Base-by-base conservation (phyloP, 805 yeast genomes). In the Metschnikowia amazonensis region DNA sequence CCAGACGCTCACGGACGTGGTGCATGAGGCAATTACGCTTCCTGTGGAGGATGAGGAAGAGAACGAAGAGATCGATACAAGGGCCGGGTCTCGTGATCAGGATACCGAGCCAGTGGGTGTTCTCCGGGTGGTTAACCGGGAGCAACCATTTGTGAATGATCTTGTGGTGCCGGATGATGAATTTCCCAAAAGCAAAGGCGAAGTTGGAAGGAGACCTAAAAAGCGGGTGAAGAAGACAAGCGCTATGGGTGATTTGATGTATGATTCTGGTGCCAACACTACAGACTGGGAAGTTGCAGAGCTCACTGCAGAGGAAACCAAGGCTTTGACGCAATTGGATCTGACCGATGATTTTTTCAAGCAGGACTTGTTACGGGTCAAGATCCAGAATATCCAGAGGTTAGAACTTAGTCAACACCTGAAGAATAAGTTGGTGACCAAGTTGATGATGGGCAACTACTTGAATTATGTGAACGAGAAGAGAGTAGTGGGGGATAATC, bases 361-460 rank as follows among this genome's bases (percentile, higher is more conserved):
- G 37, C 68, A 72, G 47, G 67, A 63, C 38, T 45, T 68, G 17
- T 60, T 81, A 46, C 67, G 86, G 53, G 56, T 58, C 24, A 68
- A 77, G 56, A 80, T 81, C 36, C 79, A 72, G 53, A 61, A 62
- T 42, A 78, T 79, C 44, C 70, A 77, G 41, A 56, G 59, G 3
- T 58, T 72, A 43, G 58, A 60, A 32, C 51, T 79, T 31, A 57
- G 63, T 24, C 77, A 79, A 43, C 48, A 59, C 29, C 69, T 70
- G 62, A 72, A 77, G 51, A 70, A 77, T 46, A 69, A 66, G 55
- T 56, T 83, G 47, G 79, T 82, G 14, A 86, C 85, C 36, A 71
- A 76, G 49, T 64, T 84, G 43, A 83, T 83, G 89, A 81, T 84
- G 77, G 80, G 84, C 6, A 79, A 85, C 36, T 80, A 79, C 48